phyloP scores from a whole-genome alignment of 2,329 filamentous ascomycete species.

The Seiridium unicorne region DNA sequence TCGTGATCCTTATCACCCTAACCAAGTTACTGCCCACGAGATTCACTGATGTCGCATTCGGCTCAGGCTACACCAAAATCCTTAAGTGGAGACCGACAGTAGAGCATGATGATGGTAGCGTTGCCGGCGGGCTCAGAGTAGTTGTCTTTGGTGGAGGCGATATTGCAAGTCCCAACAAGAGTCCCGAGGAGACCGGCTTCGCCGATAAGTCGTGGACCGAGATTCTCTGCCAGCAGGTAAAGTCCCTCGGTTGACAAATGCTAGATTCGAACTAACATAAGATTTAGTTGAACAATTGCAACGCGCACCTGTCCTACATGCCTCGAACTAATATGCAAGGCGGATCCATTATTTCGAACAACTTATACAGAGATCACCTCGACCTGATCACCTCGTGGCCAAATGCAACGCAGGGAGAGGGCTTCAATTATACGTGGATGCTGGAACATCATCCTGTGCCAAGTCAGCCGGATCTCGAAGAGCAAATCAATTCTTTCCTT shows the following conservation, averaged over 20 bases:
- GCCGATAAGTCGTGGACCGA: slow-evolving; percentile 41
- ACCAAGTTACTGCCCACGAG: slow-evolving; percentile 14
- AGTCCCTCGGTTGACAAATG: slow-evolving; percentile 2
- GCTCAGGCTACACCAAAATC: slow-evolving; percentile 8
- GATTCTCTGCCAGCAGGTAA: slow-evolving; percentile 45
- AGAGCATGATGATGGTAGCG: slow-evolving; percentile 1
- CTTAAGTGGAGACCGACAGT: slow-evolving; percentile 10
- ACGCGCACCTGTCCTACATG: slow-evolving; percentile 43
- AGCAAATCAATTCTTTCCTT: slow-evolving; percentile 47
- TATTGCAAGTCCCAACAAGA: slow-evolving; percentile 35
- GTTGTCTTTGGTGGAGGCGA: slow-evolving; percentile 54
- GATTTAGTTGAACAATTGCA: slow-evolving; percentile 42
- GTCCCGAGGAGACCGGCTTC: slow-evolving; percentile 12
- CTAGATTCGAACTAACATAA: slow-evolving; percentile 7
- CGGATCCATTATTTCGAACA: slow-evolving; percentile 53
- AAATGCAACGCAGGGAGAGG: slow-evolving; percentile 29
- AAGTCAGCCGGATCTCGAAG: slow-evolving; percentile 37
- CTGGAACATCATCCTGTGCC: slow-evolving; percentile 40
- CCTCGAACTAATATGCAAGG: slow-evolving; percentile 46
- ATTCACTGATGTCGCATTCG: slow-evolving; percentile 4
- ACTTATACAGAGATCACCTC: slow-evolving; percentile 48
- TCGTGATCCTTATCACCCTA: slow-evolving; percentile 16
- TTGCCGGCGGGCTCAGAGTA: slow-evolving; percentile 38
- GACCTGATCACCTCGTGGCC: slow-evolving; percentile 22
- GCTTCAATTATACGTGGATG: slow-evolving; percentile 43